A percentile compares a stretch with the other conserved stretches of the same genome.
These are phyloP conservation scores for Solanum chmielewskii DNA, from an alignment of 257 asterid genomes.

Conservation along the genomic window DNA sequence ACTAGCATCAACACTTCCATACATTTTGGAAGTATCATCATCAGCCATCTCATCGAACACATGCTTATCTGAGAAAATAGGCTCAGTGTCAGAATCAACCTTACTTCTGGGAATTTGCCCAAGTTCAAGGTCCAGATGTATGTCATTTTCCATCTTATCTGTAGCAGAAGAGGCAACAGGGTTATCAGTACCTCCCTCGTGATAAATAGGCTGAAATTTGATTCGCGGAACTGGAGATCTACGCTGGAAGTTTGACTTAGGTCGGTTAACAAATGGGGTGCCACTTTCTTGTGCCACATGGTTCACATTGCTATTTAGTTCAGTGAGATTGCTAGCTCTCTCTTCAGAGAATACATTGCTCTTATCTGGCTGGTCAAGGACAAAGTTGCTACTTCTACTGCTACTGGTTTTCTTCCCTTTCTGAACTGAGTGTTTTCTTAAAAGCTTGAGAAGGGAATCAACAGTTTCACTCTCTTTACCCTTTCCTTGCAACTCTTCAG, in stretches of 20 bases:
- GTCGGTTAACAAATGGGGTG: conserved; percentile 35
- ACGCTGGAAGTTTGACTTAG: conserved; percentile 62
- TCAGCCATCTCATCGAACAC: conserved; percentile 27
- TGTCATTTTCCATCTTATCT: background rate
- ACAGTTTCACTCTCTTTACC: conserved; percentile 86
- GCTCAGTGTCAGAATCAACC: conserved; percentile 6
- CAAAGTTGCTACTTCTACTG: conserved; percentile 35
- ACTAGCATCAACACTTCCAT: conserved; percentile 12
- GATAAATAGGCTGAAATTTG: conserved; percentile 38
- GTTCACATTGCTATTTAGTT: conserved; percentile 15
- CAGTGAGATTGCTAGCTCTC: conserved; percentile 15
- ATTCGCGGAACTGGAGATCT: conserved; percentile 68
- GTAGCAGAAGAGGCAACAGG: background rate
- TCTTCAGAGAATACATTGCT: conserved; percentile 19
- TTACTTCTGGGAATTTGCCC: background rate
- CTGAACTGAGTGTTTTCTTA: conserved; percentile 82
- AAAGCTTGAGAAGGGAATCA: conserved; percentile 85
- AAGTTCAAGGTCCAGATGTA: conserved; percentile 12
- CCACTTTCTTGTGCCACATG: conserved; percentile 31
- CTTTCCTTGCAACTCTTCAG: conserved; percentile 44
- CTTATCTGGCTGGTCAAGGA: conserved; percentile 40
- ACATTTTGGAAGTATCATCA: conserved; percentile 19
- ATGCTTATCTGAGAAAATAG: conserved; percentile 14
- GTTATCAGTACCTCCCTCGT: conserved; percentile 13
- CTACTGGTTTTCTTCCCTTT: conserved; percentile 49